Conservation (phyloP, 129 eudicot species). For the Glebionis coronaria region DNA sequence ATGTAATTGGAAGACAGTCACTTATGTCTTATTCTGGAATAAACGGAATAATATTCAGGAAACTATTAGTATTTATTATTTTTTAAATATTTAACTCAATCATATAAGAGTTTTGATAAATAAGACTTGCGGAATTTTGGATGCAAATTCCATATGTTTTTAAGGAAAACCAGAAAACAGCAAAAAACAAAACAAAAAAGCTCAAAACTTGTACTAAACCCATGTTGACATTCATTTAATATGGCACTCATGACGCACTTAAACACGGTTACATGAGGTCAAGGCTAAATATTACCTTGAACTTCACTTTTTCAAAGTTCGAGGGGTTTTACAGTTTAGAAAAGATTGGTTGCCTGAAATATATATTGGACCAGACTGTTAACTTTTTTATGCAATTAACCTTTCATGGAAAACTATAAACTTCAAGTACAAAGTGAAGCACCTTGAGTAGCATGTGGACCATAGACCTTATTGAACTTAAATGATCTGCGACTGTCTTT, state of each 20-base stretch:
- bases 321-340: not conserved
- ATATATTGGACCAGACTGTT: not conserved
- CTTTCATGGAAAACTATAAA: slow-evolving; percentile 2
- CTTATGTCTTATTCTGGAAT: too few species aligned
- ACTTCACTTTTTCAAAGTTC: not conserved
- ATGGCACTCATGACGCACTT: not conserved
- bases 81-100: not conserved
- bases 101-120: not conserved
- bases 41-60: too few species aligned
- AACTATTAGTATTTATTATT: not conserved
- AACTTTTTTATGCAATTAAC: not conserved
- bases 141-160: not conserved
- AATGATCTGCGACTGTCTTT: slow-evolving; percentile 74
- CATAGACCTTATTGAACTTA: slow-evolving; percentile 91
- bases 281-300: not conserved
- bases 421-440: slow-evolving; percentile 11
- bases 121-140: not conserved
- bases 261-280: not conserved
- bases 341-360: not conserved
- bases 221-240: not conserved
- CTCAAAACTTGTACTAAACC: not conserved
- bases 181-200: too few species aligned
- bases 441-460: slow-evolving; percentile 93
- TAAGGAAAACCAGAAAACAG: too few species aligned
- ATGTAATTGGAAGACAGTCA: too few species aligned